Conservation (phyloP, 2,329 filamentous ascomycete species). For the Leptographium lundbergii region DNA sequence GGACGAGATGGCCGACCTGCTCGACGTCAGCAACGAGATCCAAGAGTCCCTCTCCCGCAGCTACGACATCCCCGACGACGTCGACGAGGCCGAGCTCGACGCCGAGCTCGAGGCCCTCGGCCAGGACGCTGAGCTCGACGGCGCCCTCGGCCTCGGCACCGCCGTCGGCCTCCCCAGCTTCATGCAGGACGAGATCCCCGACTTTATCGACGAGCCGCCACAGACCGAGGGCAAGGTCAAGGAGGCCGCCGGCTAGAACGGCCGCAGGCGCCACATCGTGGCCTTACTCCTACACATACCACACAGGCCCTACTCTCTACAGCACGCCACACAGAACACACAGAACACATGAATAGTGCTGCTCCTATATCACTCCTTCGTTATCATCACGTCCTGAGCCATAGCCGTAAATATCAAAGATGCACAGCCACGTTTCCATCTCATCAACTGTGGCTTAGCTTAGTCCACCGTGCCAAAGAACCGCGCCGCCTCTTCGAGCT, state of each 20-base stretch:
- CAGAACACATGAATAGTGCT: background rate
- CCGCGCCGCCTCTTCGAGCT: conserved; percentile 62
- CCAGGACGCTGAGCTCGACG: conserved; percentile 82
- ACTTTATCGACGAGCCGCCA: conserved; percentile 89
- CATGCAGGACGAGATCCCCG: conserved; percentile 77
- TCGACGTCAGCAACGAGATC: conserved; percentile 97
- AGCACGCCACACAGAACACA: background rate
- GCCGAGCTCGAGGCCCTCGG: conserved; percentile 91
- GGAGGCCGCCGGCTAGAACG: conserved; percentile 10
- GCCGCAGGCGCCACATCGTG: too few species aligned
- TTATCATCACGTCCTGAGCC: background rate
- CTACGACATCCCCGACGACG: conserved; percentile 93
- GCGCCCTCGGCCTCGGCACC: conserved; percentile 36
- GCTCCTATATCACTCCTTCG: background rate
- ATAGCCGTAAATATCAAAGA: background rate
- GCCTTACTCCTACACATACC: too few species aligned
- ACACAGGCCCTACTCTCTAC: background rate
- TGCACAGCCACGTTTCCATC: too few species aligned
- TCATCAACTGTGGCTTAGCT: conserved; percentile 14
- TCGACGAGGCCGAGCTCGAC: conserved; percentile 92
- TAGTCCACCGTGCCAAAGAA: conserved; percentile 60
- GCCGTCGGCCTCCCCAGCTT: conserved; percentile 61
- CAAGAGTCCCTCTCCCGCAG: conserved; percentile 84
- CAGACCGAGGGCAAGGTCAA: conserved; percentile 12
- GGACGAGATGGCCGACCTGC: conserved; percentile 96